Percentiles rank a stretch among this genome's conserved stretches.
These are phyloP conservation scores for Termitomyces sp. DNA, from an alignment of 768 basidiomycete species.

Conservation along the genomic window DNA sequence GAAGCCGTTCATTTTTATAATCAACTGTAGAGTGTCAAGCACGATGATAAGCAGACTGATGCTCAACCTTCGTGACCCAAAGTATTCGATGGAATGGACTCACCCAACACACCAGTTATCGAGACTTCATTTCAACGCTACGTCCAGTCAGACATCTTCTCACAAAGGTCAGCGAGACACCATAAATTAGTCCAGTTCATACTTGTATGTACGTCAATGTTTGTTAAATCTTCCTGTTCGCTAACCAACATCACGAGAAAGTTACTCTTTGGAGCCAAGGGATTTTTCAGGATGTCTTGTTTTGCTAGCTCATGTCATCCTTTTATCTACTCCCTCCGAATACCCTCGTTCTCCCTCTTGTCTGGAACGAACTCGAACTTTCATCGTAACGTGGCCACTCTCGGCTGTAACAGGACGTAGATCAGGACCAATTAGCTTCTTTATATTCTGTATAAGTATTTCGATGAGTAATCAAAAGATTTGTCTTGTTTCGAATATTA, in stretches of 20 bases:
- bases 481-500: conserved; percentile 9
- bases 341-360: not conserved
- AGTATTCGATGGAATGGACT: not conserved
- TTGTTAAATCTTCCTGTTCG: not conserved
- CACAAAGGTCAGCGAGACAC: not conserved
- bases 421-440: not conserved
- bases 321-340: not conserved
- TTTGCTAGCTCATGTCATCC: no score
- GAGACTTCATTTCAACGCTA: not conserved
- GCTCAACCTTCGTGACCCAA: not conserved
- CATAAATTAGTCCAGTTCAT: not conserved
- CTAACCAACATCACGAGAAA: not conserved
- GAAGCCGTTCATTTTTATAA: not conserved
- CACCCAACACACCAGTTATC: not conserved
- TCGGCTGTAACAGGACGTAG: not conserved
- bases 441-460: not conserved
- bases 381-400: not conserved
- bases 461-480: not conserved
- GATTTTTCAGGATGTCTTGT: no score
- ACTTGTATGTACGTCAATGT: not conserved
- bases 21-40: not conserved
- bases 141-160: not conserved
- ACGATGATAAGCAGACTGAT: not conserved
- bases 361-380: not conserved
- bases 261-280: not conserved